Conservation (phyloP, 169 alveolate species). For the Cryptosporidium sp. region DNA sequence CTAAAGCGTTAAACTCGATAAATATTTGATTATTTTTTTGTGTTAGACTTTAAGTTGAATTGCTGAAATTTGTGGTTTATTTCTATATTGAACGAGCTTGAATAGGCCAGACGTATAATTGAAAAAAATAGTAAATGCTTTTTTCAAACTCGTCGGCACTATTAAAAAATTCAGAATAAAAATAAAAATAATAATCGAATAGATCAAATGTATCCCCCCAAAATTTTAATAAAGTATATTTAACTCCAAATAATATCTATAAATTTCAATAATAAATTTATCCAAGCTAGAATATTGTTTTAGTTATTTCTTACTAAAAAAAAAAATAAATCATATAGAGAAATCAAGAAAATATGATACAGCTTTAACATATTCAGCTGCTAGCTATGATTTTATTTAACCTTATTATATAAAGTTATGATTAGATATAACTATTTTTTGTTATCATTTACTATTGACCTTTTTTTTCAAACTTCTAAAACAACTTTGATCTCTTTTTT, state of each 20-base stretch:
- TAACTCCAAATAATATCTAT: background rate
- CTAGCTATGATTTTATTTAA: background rate
- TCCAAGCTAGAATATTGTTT: background rate
- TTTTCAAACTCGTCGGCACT: background rate
- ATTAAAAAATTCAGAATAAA: background rate
- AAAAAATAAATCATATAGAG: background rate
- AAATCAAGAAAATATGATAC: background rate
- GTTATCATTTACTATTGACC: background rate
- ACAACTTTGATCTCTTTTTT: background rate
- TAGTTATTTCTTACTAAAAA: background rate
- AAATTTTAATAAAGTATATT: too few species aligned
- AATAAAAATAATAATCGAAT: background rate
- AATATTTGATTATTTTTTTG: background rate
- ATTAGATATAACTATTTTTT: background rate
- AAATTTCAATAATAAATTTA: too few species aligned
- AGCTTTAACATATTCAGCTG: background rate
- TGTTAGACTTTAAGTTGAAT: background rate
- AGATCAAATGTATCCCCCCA: too few species aligned
- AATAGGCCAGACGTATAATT: background rate
- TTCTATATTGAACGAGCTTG: background rate
- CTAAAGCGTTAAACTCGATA: background rate
- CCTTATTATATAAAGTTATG: background rate
- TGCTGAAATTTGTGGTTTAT: background rate
- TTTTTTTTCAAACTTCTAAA: background rate
- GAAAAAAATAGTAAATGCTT: background rate